Percentiles rank a stretch among this genome's conserved stretches.
Conservation (phyloP, 805 yeast species). For the Myxozyma sirexii region DNA sequence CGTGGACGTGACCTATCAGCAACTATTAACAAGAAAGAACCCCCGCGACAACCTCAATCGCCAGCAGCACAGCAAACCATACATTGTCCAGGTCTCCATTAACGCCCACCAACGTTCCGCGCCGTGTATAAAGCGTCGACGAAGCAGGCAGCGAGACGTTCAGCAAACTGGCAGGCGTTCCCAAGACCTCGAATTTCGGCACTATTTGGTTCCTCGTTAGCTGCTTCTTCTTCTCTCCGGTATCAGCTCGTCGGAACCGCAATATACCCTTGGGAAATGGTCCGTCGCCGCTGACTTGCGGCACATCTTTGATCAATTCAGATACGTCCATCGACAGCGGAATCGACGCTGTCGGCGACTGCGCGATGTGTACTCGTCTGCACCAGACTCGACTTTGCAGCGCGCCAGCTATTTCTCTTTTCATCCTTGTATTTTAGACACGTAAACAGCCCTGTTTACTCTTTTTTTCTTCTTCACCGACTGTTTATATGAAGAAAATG, state of each 20-base stretch:
- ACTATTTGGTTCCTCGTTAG: slow-evolving; percentile 13
- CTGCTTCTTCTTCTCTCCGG: neutral
- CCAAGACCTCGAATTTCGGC: slow-evolving; percentile 50
- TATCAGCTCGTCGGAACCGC: neutral
- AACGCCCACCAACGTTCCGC: slow-evolving; percentile 50
- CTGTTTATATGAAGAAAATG: no score
- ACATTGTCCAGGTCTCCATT: slow-evolving; percentile 46
- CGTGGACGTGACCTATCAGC: slow-evolving; percentile 39
- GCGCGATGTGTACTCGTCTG: slow-evolving; percentile 33
- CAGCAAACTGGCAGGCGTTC: slow-evolving; percentile 48
- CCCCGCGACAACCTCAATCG: neutral
- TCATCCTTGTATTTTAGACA: no score
- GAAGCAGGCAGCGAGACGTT: slow-evolving; percentile 50
- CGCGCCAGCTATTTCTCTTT: no score
- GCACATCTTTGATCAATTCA: slow-evolving; percentile 31
- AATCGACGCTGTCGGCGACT: slow-evolving; percentile 50
- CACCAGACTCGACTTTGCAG: neutral
- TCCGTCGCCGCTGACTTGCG: slow-evolving; percentile 37
- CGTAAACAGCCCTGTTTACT: no score
- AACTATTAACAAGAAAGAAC: slow-evolving; percentile 1
- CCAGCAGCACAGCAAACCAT: slow-evolving; percentile 4
- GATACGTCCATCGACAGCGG: slow-evolving; percentile 37
- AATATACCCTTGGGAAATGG: slow-evolving; percentile 35
- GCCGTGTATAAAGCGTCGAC: slow-evolving; percentile 46
- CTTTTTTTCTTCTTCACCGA: no score